phyloP scores from a whole-genome alignment of 148 eudicot genomes.

The Amaranthus hypochondriacus region DNA sequence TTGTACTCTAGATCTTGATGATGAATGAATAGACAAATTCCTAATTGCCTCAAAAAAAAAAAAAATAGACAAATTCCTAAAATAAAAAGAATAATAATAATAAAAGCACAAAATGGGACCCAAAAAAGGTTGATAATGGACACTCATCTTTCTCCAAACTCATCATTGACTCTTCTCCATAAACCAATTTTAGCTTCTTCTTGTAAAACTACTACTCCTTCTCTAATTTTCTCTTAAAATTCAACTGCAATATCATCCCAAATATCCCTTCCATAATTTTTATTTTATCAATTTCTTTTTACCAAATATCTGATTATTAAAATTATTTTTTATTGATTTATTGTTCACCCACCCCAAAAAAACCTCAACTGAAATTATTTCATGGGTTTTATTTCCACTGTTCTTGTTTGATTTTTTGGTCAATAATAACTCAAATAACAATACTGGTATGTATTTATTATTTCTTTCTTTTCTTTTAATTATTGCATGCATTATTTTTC shows the following conservation, averaged over 20 bases:
- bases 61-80: too few relatives aligned
- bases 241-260: background rate
- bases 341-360: background rate
- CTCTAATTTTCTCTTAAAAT: background rate
- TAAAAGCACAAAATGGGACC: too few relatives aligned
- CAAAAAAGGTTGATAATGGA: too few relatives aligned
- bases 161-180: too few relatives aligned
- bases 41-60: too few relatives aligned
- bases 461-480: background rate
- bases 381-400: background rate
- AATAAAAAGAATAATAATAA: too few relatives aligned
- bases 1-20: too few relatives aligned
- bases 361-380: background rate
- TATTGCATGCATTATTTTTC: constrained; percentile 10
- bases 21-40: too few relatives aligned
- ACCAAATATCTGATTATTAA: background rate
- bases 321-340: too few relatives aligned
- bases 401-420: background rate
- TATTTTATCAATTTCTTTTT: background rate
- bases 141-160: too few relatives aligned
- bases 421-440: background rate
- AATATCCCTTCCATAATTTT: background rate
- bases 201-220: background rate
- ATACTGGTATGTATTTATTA: constrained; percentile 8
- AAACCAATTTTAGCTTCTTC: too few relatives aligned